Conservation (phyloP, 805 yeast species). For the Torulaspora franciscae region DNA sequence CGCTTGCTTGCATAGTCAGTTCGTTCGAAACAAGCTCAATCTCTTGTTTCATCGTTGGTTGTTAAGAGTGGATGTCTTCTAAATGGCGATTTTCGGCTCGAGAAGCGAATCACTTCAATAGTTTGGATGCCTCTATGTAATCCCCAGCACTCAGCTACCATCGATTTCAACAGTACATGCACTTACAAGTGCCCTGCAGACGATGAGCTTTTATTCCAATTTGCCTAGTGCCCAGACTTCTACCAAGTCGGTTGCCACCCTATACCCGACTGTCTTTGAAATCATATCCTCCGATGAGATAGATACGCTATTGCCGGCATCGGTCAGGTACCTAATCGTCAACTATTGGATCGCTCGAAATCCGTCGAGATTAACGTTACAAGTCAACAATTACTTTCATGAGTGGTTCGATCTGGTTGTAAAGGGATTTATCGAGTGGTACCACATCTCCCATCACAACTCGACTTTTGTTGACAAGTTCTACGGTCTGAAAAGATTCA, state of each 20-base stretch:
- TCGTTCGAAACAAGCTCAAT: no score
- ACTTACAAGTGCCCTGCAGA: background rate
- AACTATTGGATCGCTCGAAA: constrained; percentile 68
- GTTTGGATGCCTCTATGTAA: no score
- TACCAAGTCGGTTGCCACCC: constrained; percentile 6
- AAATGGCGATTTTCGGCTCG: no score
- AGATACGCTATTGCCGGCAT: constrained; percentile 72
- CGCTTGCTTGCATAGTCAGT: no score
- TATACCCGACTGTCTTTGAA: constrained; percentile 79
- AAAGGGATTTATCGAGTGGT: constrained; percentile 64
- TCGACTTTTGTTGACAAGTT: constrained; percentile 87
- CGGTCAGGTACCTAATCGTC: constrained; percentile 70
- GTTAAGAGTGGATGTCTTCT: no score
- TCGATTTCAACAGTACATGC: no score
- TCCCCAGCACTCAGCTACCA: no score
- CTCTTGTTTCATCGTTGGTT: no score
- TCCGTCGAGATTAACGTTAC: constrained; percentile 60
- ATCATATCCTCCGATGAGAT: constrained; percentile 77
- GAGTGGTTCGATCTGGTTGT: constrained; percentile 49
- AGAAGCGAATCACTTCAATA: no score
- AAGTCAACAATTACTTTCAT: constrained; percentile 73
- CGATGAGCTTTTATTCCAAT: constrained; percentile 34
- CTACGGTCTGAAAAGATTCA: constrained; percentile 73
- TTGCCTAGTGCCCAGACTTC: constrained; percentile 23
- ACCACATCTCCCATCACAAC: constrained; percentile 67